These are phyloP conservation scores for Entoloma clypeatum DNA, from an alignment of 1,284 basidiomycete species.

Conservation along the genomic window DNA sequence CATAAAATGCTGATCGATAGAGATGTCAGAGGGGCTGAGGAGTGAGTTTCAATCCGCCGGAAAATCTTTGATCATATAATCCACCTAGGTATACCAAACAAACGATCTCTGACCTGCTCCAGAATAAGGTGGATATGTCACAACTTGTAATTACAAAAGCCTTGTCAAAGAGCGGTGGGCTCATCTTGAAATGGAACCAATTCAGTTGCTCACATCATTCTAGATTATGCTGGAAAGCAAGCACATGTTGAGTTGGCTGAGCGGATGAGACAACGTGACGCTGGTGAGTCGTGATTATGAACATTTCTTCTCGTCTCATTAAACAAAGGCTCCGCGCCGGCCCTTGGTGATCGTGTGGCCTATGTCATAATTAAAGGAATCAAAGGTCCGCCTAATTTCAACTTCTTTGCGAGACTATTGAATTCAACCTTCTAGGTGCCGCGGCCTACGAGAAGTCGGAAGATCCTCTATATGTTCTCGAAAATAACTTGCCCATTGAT, in stretches of 20 bases:
- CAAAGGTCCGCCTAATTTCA: slow-evolving; percentile 55
- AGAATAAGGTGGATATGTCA: slow-evolving; percentile 97
- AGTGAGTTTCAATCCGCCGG: slow-evolving; percentile 46
- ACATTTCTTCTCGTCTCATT: neutral
- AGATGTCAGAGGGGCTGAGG: slow-evolving; percentile 88
- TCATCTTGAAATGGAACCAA: neutral
- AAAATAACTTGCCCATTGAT: slow-evolving; percentile 95
- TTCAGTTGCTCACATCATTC: slow-evolving; percentile 2
- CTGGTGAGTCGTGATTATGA: slow-evolving; percentile 46
- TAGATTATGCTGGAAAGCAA: slow-evolving; percentile 88
- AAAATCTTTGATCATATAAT: slow-evolving; percentile 5
- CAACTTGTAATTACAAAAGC: slow-evolving; percentile 98
- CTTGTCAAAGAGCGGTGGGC: slow-evolving; percentile 76
- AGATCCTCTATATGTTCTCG: slow-evolving; percentile 92
- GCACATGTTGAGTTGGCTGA: slow-evolving; percentile 94
- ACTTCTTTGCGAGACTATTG: neutral
- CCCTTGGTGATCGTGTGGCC: slow-evolving; percentile 92
- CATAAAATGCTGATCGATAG: slow-evolving; percentile 96
- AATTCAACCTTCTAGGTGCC: slow-evolving; percentile 53
- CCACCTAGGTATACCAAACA: slow-evolving; percentile 81
- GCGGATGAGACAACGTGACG: slow-evolving; percentile 92
- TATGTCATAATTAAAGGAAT: slow-evolving; percentile 97
- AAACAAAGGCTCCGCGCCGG: slow-evolving; percentile 76
- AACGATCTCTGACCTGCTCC: slow-evolving; percentile 87
- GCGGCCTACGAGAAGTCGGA: slow-evolving; percentile 98